Evolutionary conservation across 2,329 filamentous ascomycete genomes (phyloP).

Genomic region (Alternaria postmessia): DNA sequence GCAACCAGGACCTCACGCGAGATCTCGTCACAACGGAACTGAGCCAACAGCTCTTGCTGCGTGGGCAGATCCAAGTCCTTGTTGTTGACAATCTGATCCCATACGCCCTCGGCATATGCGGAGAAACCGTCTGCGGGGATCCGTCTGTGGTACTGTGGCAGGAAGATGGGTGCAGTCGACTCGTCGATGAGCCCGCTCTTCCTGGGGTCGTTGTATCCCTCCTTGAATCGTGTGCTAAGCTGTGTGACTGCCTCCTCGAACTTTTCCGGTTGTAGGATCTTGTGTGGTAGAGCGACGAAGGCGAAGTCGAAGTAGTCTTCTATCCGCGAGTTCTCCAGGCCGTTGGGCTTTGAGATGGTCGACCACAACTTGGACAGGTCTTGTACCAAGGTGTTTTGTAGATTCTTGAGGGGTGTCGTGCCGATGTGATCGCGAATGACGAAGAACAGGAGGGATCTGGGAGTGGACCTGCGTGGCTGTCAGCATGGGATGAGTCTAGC

Average conservation of each 20-base stretch:
- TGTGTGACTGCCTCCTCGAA: constrained; percentile 83
- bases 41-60: constrained; percentile 93
- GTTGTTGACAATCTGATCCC: constrained; percentile 99
- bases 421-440: constrained; percentile 98
- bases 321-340: constrained; percentile 86
- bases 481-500: constrained; percentile 16
- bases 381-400: constrained; percentile 88
- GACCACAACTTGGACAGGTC: constrained; percentile 93
- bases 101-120: constrained; percentile 89
- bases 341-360: constrained; percentile 87
- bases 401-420: constrained; percentile 86
- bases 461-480: constrained; percentile 70
- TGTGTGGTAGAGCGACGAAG: constrained; percentile 94
- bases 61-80: constrained; percentile 97
- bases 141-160: constrained; percentile 92
- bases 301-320: constrained; percentile 99
- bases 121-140: constrained; percentile 98
- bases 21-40: constrained; percentile 98
- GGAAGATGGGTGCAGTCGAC: constrained; percentile 79
- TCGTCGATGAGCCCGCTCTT: constrained; percentile 71
- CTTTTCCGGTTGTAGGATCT: constrained; percentile 92
- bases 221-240: constrained; percentile 80
- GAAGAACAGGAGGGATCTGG: constrained; percentile 94
- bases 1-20: constrained; percentile 82
- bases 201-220: constrained; percentile 77